phyloP scores from a whole-genome alignment of 495 filamentous ascomycete genomes.

The Entonaema liquescens region DNA sequence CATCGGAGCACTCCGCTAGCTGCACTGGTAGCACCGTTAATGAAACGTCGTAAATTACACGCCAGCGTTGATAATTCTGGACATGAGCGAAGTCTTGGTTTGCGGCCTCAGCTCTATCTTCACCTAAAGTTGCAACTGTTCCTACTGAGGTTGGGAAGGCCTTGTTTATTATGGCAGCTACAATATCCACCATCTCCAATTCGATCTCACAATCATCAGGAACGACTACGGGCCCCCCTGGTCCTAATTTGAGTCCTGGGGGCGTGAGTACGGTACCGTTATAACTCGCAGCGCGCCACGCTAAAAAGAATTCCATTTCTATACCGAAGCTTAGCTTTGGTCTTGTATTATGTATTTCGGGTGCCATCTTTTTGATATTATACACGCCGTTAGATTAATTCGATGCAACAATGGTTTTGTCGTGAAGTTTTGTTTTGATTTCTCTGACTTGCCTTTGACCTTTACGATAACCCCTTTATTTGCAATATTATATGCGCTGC shows the following conservation, averaged over 20 bases:
- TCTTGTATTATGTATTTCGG: background rate
- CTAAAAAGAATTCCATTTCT: slow-evolving; percentile 38
- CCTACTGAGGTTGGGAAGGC: background rate
- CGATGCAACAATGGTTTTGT: background rate
- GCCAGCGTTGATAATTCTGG: background rate
- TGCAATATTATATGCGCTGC: background rate
- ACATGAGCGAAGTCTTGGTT: background rate
- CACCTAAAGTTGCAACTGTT: background rate
- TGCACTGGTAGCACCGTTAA: background rate
- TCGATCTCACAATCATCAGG: no score
- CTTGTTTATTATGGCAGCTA: background rate
- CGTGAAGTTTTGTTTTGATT: background rate
- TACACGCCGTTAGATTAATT: background rate
- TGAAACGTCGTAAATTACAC: background rate
- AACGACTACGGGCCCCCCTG: background rate
- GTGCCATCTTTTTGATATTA: background rate
- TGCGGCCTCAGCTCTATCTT: background rate
- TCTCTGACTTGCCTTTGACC: background rate
- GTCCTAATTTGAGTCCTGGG: background rate
- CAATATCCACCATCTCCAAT: no score
- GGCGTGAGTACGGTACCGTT: background rate
- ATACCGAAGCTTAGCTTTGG: slow-evolving; percentile 30
- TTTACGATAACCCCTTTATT: background rate
- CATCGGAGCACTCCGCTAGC: background rate
- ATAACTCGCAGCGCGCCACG: background rate